These are phyloP conservation scores for Trichophyton rubrum DNA, from an alignment of 2,329 filamentous ascomycete species.

Conservation along the genomic window DNA sequence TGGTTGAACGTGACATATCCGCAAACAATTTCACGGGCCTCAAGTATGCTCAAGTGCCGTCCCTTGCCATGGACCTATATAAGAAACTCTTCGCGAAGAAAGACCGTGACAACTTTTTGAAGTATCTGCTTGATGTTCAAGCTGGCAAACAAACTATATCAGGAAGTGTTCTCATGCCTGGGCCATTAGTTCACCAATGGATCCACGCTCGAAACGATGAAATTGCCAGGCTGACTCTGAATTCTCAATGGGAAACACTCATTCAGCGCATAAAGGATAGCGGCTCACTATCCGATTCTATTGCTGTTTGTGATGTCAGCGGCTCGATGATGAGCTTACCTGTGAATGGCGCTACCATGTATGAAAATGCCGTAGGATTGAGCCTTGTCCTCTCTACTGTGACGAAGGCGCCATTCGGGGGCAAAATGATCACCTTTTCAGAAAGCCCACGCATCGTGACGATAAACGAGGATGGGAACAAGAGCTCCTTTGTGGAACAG, in stretches of 20 bases:
- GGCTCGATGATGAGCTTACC: slow-evolving; percentile 41
- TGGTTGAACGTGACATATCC: slow-evolving; percentile 40
- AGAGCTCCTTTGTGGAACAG: slow-evolving; percentile 31
- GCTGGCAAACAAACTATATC: slow-evolving; percentile 41
- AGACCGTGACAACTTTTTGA: slow-evolving; percentile 39
- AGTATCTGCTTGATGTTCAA: slow-evolving; percentile 40
- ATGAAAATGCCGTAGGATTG: slow-evolving; percentile 45
- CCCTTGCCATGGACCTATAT: slow-evolving; percentile 46
- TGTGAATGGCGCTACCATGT: slow-evolving; percentile 36
- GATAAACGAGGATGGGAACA: slow-evolving; percentile 18
- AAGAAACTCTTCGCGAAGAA: slow-evolving; percentile 38
- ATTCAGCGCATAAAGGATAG: slow-evolving; percentile 47
- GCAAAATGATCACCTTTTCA: slow-evolving; percentile 45
- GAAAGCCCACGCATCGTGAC: slow-evolving; percentile 29
- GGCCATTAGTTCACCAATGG: slow-evolving; percentile 33
- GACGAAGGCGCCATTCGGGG: slow-evolving; percentile 41
- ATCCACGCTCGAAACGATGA: slow-evolving; percentile 15
- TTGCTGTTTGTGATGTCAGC: slow-evolving; percentile 48
- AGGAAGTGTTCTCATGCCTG: slow-evolving; percentile 44
- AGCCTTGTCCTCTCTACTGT: slow-evolving; percentile 45
- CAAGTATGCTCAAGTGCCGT: slow-evolving; percentile 46
- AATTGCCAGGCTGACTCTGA: slow-evolving; percentile 14
- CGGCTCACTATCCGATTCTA: slow-evolving; percentile 41
- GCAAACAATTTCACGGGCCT: slow-evolving; percentile 44
- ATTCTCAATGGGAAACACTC: slow-evolving; percentile 46